Base-by-base conservation (phyloP, 139 green algal species). In the Coelastrella sp. region DNA sequence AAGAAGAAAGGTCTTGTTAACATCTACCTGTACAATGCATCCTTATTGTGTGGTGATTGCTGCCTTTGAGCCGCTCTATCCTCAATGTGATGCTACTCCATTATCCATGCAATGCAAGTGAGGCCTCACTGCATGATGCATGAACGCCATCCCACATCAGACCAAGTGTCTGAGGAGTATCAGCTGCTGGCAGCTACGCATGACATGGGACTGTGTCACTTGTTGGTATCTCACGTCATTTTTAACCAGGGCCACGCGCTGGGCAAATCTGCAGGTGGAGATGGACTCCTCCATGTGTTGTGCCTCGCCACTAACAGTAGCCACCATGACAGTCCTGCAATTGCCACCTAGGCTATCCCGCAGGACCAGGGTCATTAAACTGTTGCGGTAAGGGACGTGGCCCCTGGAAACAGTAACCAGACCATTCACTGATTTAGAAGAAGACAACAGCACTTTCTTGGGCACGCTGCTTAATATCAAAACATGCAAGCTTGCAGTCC, bases 371-470 rank as follows among this genome's bases (percentile, higher is more conserved):
- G 97, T 99, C 95, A 99, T 97, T 92, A 97, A 94, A 90, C 88
- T 95, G 95, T 99, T 99, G 87, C 97, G 93, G 95, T 98, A 99
- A 17, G 97, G 97, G 20, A 99, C 92, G 91, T 99, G 96, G 4
- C 79, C 87, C 66, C 96, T 93, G 87, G 65, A 10, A 83, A 15
- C n/a, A 9, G 20, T 7, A 8, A 60, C 10, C 17, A 81, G 35
- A 73, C 65, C 65, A 4, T 6, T 73, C 3, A 15, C 15, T 73
- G 65, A 73, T 73, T 1, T 49, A 19, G 66, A 24, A 75, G 66
- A 19, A 75, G 66, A 19, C 66, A 75, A 49, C 35, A 3, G 35
- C 35, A 49, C 35, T 49, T 49, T 49, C 35, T 49, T 3, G 3
- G 35, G 35, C 35, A 49, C 35, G 3, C 35, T 49, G 35, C 35